Conservation (phyloP, 768 basidiomycete genomes). For the Sporobolomyces pararoseus region DNA sequence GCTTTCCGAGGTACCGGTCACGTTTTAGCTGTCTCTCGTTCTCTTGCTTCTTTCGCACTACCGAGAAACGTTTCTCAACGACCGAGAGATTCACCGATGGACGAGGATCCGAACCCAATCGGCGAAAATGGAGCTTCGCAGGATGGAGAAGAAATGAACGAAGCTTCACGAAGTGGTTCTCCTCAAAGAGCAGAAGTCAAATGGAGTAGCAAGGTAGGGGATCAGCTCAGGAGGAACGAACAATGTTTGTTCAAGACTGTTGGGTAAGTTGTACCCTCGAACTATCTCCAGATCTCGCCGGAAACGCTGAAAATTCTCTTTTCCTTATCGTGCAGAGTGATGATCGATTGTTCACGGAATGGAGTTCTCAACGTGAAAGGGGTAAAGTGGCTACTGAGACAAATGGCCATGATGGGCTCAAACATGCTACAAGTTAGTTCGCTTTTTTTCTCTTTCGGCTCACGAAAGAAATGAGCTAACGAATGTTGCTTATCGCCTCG, state of each 20-base stretch:
- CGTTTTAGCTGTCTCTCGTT: slow-evolving; percentile 35
- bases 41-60: slow-evolving; percentile 29
- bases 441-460: neutral
- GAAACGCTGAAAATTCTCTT: neutral
- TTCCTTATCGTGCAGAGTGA: slow-evolving; percentile 24
- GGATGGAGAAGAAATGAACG: neutral
- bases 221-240: slow-evolving; percentile 33
- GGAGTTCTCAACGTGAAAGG: slow-evolving; percentile 37
- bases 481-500: neutral
- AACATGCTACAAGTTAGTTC: slow-evolving; percentile 42
- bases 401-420: slow-evolving; percentile 35
- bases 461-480: neutral
- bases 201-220: slow-evolving; percentile 33
- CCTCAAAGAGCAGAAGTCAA: slow-evolving; percentile 13
- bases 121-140: neutral
- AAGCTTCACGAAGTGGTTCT: neutral
- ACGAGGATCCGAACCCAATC: slow-evolving; percentile 19
- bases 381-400: slow-evolving; percentile 36
- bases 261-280: slow-evolving; percentile 32
- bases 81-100: slow-evolving; percentile 16
- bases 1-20: slow-evolving; percentile 43
- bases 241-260: slow-evolving; percentile 41
- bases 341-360: slow-evolving; percentile 45
- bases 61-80: neutral
- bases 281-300: neutral